Percentiles rank a stretch among this genome's conserved stretches.
Evolutionary conservation across 805 yeast species (phyloP).

Genomic region (Lachancea meyersii): DNA sequence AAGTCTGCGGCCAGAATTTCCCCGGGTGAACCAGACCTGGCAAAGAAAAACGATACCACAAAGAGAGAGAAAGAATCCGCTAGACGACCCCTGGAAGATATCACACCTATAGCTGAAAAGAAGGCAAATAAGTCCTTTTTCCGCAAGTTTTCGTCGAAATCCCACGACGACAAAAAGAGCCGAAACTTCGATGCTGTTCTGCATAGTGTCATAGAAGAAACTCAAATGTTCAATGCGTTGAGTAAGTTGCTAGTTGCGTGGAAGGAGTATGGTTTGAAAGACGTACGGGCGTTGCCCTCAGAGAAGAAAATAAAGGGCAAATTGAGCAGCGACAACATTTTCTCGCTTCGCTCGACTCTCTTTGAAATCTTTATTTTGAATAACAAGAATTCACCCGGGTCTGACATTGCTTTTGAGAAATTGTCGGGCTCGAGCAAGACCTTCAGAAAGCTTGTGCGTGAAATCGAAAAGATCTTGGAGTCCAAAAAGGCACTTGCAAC

Average conservation of each 20-base stretch:
- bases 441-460: constrained; percentile 51
- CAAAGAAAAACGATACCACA: constrained; percentile 14
- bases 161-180: constrained; percentile 12
- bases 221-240: constrained; percentile 60
- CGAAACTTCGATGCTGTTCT: constrained; percentile 19
- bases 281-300: constrained; percentile 42
- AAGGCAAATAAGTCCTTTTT: constrained; percentile 29
- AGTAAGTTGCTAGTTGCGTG: constrained; percentile 57
- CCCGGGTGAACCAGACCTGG: not conserved
- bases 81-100: constrained; percentile 17
- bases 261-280: constrained; percentile 63
- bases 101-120: constrained; percentile 15
- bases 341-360: constrained; percentile 57
- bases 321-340: constrained; percentile 53
- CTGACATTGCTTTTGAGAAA: constrained; percentile 54
- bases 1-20: not conserved
- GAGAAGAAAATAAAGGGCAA: constrained; percentile 50
- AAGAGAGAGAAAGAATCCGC: constrained; percentile 5
- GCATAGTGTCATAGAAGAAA: constrained; percentile 33
- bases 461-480: constrained; percentile 56
- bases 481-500: constrained; percentile 51
- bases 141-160: constrained; percentile 30
- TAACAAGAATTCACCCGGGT: constrained; percentile 40
- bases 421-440: constrained; percentile 61
- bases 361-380: constrained; percentile 48